phyloP scores from a whole-genome alignment of 257 asterid species.

The Craterostigma plantagineum region DNA sequence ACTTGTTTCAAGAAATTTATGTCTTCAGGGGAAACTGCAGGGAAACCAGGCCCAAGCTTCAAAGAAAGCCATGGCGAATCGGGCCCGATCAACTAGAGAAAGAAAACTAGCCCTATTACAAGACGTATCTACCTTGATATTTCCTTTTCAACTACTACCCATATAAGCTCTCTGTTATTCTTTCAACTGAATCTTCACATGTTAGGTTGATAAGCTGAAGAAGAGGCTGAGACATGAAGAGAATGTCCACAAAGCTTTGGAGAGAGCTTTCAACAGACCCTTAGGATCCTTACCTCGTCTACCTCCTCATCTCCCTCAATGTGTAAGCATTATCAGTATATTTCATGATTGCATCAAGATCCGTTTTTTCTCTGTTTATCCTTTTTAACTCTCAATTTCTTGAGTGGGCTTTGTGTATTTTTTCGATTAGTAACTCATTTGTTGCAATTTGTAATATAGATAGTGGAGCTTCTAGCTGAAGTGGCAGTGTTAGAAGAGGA shows the following conservation, averaged over 20 bases:
- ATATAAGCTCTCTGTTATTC: neutral
- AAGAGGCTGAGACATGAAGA: conserved; percentile 75
- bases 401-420: neutral
- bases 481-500: conserved; percentile 95
- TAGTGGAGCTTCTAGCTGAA: conserved; percentile 85
- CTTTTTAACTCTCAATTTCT: neutral
- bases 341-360: too few species aligned
- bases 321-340: conserved; percentile 37
- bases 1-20: conserved; percentile 13
- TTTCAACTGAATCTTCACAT: conserved; percentile 5
- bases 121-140: conserved; percentile 61
- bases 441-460: conserved; percentile 20
- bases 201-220: conserved; percentile 79
- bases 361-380: neutral
- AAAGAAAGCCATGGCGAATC: conserved; percentile 17
- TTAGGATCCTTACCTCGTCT: conserved; percentile 85
- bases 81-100: conserved; percentile 35
- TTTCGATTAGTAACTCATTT: neutral
- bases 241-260: conserved; percentile 72
- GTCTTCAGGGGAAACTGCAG: conserved; percentile 33
- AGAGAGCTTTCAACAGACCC: conserved; percentile 74
- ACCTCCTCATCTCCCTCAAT: conserved; percentile 85
- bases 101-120: conserved; percentile 54
- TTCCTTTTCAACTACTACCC: neutral
- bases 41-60: conserved; percentile 20